phyloP scores from a whole-genome alignment of 2,329 filamentous ascomycete species.

The Scytalidium lignicola region DNA sequence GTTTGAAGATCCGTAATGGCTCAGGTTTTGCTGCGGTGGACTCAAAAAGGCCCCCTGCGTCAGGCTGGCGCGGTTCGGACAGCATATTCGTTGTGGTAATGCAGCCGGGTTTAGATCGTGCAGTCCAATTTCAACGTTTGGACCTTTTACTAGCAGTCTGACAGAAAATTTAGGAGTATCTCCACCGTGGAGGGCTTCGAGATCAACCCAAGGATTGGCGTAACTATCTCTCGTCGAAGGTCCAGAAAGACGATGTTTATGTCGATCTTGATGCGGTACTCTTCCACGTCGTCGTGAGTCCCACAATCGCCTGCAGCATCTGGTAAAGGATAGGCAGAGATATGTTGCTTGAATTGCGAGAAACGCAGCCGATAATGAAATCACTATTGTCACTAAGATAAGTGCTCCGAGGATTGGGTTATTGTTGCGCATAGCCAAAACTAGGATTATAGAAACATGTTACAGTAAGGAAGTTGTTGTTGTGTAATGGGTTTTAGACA shows the following conservation, averaged over 20 bases:
- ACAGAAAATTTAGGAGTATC: slow-evolving; percentile 21
- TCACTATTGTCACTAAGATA: slow-evolving; percentile 40
- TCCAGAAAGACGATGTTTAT: slow-evolving; percentile 27
- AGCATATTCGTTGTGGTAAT: slow-evolving; percentile 29
- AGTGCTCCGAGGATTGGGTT: slow-evolving; percentile 37
- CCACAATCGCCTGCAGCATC: slow-evolving; percentile 14
- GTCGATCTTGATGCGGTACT: slow-evolving; percentile 18
- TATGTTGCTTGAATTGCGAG: slow-evolving; percentile 24
- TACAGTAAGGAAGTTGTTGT: neutral
- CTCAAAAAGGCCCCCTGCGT: slow-evolving; percentile 29
- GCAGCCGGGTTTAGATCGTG: slow-evolving; percentile 1
- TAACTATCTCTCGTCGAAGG: slow-evolving; percentile 27
- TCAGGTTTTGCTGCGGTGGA: slow-evolving; percentile 32
- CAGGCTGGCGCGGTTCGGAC: slow-evolving; percentile 22
- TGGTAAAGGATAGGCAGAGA: slow-evolving; percentile 17
- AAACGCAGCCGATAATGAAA: slow-evolving; percentile 29
- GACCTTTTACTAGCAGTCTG: slow-evolving; percentile 8
- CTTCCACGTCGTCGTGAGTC: slow-evolving; percentile 28
- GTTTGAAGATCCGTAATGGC: slow-evolving; percentile 48
- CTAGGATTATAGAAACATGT: slow-evolving; percentile 16
- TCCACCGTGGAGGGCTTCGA: slow-evolving; percentile 28
- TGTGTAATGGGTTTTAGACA: neutral
- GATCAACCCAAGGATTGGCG: slow-evolving; percentile 32
- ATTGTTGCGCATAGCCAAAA: slow-evolving; percentile 30
- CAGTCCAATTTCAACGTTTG: slow-evolving; percentile 7